Conservation (phyloP, 2,329 filamentous ascomycete species). For the Capronia americana region DNA sequence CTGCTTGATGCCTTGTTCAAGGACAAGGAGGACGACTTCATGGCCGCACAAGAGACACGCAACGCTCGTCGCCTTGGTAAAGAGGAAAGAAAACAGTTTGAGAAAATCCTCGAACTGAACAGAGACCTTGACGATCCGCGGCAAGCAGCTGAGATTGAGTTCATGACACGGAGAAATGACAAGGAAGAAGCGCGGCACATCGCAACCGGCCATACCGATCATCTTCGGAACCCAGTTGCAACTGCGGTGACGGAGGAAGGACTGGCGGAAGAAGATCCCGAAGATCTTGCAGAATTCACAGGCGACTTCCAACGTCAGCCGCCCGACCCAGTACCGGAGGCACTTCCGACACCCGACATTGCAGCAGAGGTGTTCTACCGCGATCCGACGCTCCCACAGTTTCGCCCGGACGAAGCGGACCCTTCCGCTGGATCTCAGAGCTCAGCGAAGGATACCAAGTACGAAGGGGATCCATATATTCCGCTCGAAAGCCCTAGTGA, state of each 20-base stretch:
- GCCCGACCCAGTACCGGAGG: neutral
- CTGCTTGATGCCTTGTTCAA: conserved; percentile 86
- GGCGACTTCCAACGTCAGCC: conserved; percentile 10
- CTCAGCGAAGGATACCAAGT: conserved; percentile 42
- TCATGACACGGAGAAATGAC: conserved; percentile 31
- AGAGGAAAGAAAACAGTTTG: conserved; percentile 49
- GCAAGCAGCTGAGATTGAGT: conserved; percentile 24
- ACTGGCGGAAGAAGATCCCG: conserved; percentile 39
- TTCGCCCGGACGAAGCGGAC: conserved; percentile 50
- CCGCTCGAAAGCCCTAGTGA: neutral
- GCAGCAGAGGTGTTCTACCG: conserved; percentile 14
- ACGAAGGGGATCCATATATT: neutral
- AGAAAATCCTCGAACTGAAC: conserved; percentile 34
- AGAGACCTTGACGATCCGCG: neutral
- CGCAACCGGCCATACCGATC: neutral
- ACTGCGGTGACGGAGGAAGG: neutral
- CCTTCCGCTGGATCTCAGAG: conserved; percentile 41
- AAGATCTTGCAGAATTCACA: conserved; percentile 34
- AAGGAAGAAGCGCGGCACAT: conserved; percentile 50
- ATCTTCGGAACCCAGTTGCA: neutral
- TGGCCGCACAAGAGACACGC: conserved; percentile 70
- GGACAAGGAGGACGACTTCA: conserved; percentile 75
- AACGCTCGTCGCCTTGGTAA: conserved; percentile 64
- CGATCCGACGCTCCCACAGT: conserved; percentile 56
- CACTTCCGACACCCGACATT: neutral